Percentiles rank a stretch among this genome's conserved stretches.
These are phyloP conservation scores for Pseudogymnoascus destructans DNA, from an alignment of 2,329 filamentous ascomycete genomes.

Conservation along the genomic window DNA sequence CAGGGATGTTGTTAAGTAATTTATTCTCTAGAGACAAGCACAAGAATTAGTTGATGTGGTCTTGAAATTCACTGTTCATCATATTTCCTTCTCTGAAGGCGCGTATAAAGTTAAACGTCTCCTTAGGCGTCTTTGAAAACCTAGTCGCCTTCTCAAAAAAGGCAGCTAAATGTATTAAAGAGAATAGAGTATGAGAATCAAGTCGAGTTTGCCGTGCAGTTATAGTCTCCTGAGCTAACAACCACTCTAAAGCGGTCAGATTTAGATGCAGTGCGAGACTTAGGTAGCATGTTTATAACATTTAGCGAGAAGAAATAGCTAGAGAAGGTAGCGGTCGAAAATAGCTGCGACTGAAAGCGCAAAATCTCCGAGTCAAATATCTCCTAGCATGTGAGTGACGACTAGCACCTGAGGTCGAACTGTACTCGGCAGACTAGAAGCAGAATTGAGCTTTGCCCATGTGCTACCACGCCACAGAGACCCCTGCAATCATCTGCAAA, in stretches of 20 bases:
- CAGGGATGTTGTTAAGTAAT: constrained; percentile 12
- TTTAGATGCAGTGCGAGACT: neutral
- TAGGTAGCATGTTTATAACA: constrained; percentile 12
- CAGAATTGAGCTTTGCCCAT: constrained; percentile 15
- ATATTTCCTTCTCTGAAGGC: constrained; percentile 11
- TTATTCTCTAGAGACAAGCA: constrained; percentile 11
- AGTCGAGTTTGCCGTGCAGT: constrained; percentile 10
- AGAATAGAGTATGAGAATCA: constrained; percentile 15
- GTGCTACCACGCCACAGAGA: constrained; percentile 13
- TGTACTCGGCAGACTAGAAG: constrained; percentile 14
- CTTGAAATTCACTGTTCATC: constrained; percentile 12
- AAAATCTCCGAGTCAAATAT: constrained; percentile 12
- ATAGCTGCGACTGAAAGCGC: constrained; percentile 11
- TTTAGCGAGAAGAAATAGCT: constrained; percentile 14
- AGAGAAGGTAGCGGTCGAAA: constrained; percentile 12
- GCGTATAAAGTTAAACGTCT: constrained; percentile 17
- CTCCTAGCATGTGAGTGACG: constrained; percentile 11
- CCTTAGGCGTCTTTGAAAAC: constrained; percentile 9
- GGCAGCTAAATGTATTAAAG: constrained; percentile 12
- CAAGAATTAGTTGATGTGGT: constrained; percentile 14
- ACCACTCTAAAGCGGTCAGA: constrained; percentile 8
- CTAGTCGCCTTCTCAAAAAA: constrained; percentile 15
- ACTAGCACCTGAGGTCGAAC: constrained; percentile 14
- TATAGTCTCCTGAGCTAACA: constrained; percentile 13
- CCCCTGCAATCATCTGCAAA: constrained; percentile 19